phyloP scores from a whole-genome alignment of 805 yeast genomes.

The Metschnikowia aberdeeniae region DNA sequence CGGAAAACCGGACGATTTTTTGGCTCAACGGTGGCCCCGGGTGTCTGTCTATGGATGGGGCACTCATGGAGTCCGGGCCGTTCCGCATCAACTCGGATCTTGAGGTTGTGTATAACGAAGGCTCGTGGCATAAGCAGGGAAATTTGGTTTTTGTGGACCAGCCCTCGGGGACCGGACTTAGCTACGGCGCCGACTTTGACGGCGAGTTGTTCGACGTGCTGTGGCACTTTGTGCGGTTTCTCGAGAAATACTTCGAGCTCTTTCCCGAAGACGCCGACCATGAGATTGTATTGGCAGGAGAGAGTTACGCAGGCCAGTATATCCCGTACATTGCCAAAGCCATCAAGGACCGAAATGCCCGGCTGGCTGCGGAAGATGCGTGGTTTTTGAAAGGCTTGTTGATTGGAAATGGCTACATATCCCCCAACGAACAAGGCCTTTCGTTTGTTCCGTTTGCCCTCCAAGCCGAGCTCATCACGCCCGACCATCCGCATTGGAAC shows the following conservation, averaged over 20 bases:
- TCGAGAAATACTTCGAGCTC: conserved; percentile 58
- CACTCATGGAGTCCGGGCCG: conserved; percentile 89
- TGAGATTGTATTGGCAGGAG: conserved; percentile 83
- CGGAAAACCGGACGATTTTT: conserved; percentile 50
- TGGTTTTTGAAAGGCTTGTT: conserved; percentile 59
- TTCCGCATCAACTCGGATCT: conserved; percentile 51
- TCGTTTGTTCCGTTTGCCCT: conserved; percentile 71
- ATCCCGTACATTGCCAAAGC: conserved; percentile 81
- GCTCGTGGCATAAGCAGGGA: conserved; percentile 79
- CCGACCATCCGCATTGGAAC: conserved; percentile 36
- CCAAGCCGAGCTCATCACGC: conserved; percentile 51
- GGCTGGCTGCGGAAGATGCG: conserved; percentile 8
- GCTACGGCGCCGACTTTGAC: conserved; percentile 55
- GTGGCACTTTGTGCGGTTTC: conserved; percentile 57
- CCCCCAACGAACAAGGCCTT: conserved; percentile 79
- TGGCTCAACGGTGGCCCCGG: conserved; percentile 99
- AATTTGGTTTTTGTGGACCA: conserved; percentile 88
- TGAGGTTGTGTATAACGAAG: conserved; percentile 53
- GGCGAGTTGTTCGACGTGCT: conserved; percentile 55
- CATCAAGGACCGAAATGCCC: conserved; percentile 45
- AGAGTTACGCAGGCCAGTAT: conserved; percentile 95
- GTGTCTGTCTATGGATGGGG: conserved; percentile 97
- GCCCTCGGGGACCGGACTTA: conserved; percentile 92
- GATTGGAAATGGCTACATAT: conserved; percentile 94
- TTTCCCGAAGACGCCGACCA: conserved; percentile 70